Conservation (phyloP, 371 early-diverging fungal species). For the Massospora cicadina region DNA sequence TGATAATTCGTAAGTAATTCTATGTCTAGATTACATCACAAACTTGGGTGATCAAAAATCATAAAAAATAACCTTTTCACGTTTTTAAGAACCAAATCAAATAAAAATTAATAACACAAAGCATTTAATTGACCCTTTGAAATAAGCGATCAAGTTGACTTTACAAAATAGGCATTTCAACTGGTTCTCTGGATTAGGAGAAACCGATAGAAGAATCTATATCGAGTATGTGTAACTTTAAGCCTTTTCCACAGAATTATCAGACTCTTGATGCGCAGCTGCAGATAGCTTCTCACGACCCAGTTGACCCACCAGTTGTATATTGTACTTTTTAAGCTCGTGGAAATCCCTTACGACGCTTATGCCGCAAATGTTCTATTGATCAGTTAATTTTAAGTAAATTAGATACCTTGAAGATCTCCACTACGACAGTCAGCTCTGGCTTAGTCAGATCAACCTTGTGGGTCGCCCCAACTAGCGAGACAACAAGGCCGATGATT, state of each 20-base stretch:
- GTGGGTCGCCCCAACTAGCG: slow-evolving; percentile 31
- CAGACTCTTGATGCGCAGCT: background rate
- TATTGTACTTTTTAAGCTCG: slow-evolving; percentile 40
- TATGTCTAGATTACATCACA: too few relatives aligned
- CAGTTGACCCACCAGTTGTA: slow-evolving; percentile 18
- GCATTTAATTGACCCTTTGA: too few relatives aligned
- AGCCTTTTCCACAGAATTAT: background rate
- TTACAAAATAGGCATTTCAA: too few relatives aligned
- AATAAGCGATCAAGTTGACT: too few relatives aligned
- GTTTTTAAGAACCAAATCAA: too few relatives aligned
- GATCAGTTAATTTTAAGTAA: slow-evolving; percentile 4
- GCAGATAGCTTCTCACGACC: background rate
- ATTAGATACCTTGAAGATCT: slow-evolving; percentile 38
- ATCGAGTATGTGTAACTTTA: too few relatives aligned
- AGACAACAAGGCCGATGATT: slow-evolving; percentile 32
- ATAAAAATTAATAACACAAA: too few relatives aligned
- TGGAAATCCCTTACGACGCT: slow-evolving; percentile 45
- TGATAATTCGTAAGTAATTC: too few relatives aligned
- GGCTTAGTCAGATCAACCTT: slow-evolving; percentile 42
- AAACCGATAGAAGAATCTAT: too few relatives aligned
- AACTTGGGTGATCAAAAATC: too few relatives aligned
- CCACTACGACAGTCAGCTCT: slow-evolving; percentile 38
- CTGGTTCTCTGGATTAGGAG: too few relatives aligned
- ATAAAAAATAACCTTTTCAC: too few relatives aligned
- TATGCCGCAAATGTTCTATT: slow-evolving; percentile 47